phyloP scores from a whole-genome alignment of 1,139 yeast genomes.

The Hanseniaspora uvarum region DNA sequence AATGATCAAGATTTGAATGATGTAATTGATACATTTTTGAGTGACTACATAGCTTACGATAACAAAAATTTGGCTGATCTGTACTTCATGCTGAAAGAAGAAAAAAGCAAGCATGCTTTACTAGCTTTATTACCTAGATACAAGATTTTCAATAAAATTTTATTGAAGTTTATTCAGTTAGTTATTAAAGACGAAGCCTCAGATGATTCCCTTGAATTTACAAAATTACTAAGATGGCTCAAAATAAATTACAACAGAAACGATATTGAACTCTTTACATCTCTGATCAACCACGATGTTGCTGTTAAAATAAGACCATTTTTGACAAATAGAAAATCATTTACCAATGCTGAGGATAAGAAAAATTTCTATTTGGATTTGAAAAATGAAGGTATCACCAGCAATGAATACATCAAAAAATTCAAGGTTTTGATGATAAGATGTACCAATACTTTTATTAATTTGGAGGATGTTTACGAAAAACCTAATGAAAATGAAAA shows the following conservation, averaged over 20 bases:
- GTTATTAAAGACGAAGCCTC: not conserved
- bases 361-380: not conserved
- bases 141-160: not conserved
- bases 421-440: conserved; percentile 9
- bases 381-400: not conserved
- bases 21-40: conserved; percentile 6
- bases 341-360: not conserved
- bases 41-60: not conserved
- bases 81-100: not conserved
- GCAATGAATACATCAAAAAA: not conserved
- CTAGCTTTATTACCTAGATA: conserved; percentile 6
- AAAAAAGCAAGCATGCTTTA: conserved; percentile 4
- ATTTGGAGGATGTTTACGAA: not conserved
- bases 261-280: not conserved
- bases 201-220: not conserved
- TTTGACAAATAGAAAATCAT: conserved; percentile 4
- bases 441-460: conserved; percentile 1
- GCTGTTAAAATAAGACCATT: conserved; percentile 11
- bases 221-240: conserved; percentile 3
- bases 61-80: not conserved
- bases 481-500: not conserved
- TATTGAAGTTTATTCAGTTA: not conserved
- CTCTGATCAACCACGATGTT: not conserved
- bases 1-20: conserved; percentile 5
- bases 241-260: not conserved